Conservation (phyloP, 2,329 filamentous ascomycete genomes). For the Lizonia empirigonia region DNA sequence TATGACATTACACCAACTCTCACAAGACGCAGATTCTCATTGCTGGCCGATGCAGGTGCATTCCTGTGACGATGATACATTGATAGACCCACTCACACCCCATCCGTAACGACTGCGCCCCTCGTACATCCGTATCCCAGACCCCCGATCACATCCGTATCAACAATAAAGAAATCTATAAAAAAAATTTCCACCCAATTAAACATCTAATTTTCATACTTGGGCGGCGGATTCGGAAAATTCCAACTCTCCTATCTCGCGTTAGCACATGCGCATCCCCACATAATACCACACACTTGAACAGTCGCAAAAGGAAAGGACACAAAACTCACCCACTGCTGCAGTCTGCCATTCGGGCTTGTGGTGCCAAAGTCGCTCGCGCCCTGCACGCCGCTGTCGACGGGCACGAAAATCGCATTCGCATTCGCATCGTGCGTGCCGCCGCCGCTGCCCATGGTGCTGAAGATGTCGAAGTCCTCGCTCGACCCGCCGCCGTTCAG, state of each 20-base stretch:
- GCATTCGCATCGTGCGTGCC: slow-evolving; percentile 33
- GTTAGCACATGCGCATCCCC: not conserved
- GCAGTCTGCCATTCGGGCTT: slow-evolving; percentile 35
- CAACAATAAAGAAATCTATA: slow-evolving; percentile 11
- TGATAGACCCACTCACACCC: not conserved
- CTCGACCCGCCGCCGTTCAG: slow-evolving; percentile 26
- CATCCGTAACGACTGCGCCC: not conserved
- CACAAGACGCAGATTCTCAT: not conserved
- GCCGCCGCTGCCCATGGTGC: slow-evolving; percentile 3
- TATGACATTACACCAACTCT: not conserved
- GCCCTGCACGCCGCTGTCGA: slow-evolving; percentile 27
- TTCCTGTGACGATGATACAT: not conserved
- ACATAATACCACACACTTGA: not conserved
- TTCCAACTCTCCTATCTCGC: slow-evolving; percentile 35
- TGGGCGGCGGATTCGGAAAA: slow-evolving; percentile 29
- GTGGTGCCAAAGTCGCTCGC: slow-evolving; percentile 30
- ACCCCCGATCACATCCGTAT: slow-evolving; percentile 5
- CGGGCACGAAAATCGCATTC: slow-evolving; percentile 47
- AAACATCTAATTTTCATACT: slow-evolving; percentile 23
- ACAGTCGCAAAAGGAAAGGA: not conserved
- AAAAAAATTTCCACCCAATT: not conserved
- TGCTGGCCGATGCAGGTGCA: too few relatives aligned
- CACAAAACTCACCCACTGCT: slow-evolving; percentile 41
- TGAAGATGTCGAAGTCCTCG: slow-evolving; percentile 16
- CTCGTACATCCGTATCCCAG: slow-evolving; percentile 6